Evolutionary conservation across 179 eudicot species (phyloP).

Genomic region (Spergularia azorica): DNA sequence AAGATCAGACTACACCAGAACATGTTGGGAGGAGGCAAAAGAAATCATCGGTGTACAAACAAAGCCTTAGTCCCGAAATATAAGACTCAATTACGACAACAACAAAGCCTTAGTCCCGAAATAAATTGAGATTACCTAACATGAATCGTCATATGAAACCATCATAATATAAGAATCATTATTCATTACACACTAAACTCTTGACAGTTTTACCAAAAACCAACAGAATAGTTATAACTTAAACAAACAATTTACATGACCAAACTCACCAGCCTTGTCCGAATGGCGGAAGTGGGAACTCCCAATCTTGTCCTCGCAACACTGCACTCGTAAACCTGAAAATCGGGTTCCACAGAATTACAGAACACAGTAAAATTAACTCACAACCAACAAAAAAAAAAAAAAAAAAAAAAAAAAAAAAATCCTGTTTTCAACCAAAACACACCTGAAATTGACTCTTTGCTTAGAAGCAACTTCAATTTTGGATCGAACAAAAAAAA

Average conservation of each 20-base stretch:
- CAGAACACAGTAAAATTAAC: no score
- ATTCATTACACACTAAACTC: neutral
- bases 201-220: neutral
- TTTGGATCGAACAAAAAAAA: slow-evolving; percentile 80
- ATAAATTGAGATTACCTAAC: no score
- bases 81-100: no score
- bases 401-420: no score
- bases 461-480: slow-evolving; percentile 72
- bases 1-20: no score
- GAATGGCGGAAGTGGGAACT: slow-evolving; percentile 86
- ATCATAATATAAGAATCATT: no score
- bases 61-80: no score
- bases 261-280: slow-evolving; percentile 91
- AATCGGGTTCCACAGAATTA: slow-evolving; percentile 10
- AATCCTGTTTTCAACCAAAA: neutral
- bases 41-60: no score
- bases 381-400: neutral
- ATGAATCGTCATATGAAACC: no score
- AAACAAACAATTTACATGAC: neutral
- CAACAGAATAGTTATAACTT: neutral
- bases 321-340: slow-evolving; percentile 89
- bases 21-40: no score
- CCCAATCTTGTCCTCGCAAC: slow-evolving; percentile 79
- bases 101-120: no score
- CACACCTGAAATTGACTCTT: slow-evolving; percentile 76